A percentile compares a stretch with the other conserved stretches of the same genome.
Evolutionary conservation across 768 basidiomycete genomes (phyloP).

Genomic region (Leccinum arenicola): DNA sequence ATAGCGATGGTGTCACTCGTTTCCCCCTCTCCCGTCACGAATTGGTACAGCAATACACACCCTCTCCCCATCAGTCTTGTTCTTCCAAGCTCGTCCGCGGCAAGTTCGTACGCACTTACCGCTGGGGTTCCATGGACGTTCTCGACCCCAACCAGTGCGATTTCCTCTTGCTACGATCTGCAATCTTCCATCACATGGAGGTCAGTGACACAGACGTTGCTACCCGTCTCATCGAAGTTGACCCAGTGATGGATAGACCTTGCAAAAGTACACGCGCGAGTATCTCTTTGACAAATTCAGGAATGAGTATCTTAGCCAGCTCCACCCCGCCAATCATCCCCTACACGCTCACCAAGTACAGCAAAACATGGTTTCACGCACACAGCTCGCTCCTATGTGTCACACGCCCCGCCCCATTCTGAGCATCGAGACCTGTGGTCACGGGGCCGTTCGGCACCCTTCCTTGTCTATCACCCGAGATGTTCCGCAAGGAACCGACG

Average conservation of each 20-base stretch:
- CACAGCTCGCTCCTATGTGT: conserved; percentile 25
- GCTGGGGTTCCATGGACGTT: conserved; percentile 84
- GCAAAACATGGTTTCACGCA: conserved; percentile 34
- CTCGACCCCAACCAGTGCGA: conserved; percentile 79
- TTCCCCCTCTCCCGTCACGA: conserved; percentile 62
- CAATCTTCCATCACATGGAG: conserved; percentile 87
- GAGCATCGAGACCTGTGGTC: conserved; percentile 57
- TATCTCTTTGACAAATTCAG: conserved; percentile 81
- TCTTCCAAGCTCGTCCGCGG: conserved; percentile 50
- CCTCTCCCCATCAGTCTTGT: conserved; percentile 44
- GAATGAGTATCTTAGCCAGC: conserved; percentile 53
- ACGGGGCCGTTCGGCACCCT: conserved; percentile 43
- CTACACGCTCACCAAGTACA: conserved; percentile 45
- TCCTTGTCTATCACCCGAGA: conserved; percentile 47
- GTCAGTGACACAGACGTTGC: conserved; percentile 42
- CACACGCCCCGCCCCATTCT: conserved; percentile 54
- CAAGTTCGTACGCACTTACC: conserved; percentile 69
- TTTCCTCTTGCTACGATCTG: conserved; percentile 71
- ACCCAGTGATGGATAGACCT: conserved; percentile 48
- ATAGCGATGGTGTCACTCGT: conserved; percentile 74
- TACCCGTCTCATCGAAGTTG: conserved; percentile 12
- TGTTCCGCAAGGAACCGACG: conserved; percentile 42
- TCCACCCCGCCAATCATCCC: conserved; percentile 44
- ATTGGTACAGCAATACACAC: conserved; percentile 71
- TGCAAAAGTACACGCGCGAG: conserved; percentile 82